A percentile compares a stretch with the other conserved stretches of the same genome.
phyloP scores from a whole-genome alignment of 306 rosid genomes.

The Prunus dulcis region DNA sequence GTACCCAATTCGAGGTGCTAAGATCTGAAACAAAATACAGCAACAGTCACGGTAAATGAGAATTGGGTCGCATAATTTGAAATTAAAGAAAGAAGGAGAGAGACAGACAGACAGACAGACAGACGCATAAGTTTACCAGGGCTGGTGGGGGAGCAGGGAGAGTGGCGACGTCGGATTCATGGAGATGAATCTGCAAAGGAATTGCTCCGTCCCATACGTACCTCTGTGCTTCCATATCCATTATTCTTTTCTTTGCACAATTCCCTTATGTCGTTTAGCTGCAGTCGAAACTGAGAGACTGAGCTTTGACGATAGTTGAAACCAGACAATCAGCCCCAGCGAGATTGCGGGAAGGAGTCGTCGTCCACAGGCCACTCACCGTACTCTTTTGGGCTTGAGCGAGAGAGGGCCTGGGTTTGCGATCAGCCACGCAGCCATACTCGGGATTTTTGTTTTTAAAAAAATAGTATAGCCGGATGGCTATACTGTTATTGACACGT shows the following conservation, averaged over 20 bases:
- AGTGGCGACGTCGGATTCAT: slow-evolving; percentile 85
- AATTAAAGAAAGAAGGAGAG: not conserved
- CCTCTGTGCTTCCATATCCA: slow-evolving; percentile 57
- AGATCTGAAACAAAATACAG: slow-evolving; percentile 44
- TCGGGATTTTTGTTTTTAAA: too few species aligned
- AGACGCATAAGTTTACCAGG: slow-evolving; percentile 35
- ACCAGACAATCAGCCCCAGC: not conserved
- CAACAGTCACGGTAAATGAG: not conserved
- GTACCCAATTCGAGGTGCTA: slow-evolving; percentile 89
- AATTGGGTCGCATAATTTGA: not conserved
- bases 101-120: not conserved
- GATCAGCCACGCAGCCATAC: too few species aligned
- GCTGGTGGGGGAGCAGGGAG: slow-evolving; percentile 86
- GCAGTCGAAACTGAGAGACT: not conserved
- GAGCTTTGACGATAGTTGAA: not conserved
- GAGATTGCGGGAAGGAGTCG: not conserved
- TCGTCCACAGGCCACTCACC: not conserved
- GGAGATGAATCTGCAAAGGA: slow-evolving; percentile 85
- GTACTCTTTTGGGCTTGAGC: not conserved
- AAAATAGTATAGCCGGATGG: too few species aligned
- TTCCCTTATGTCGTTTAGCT: not conserved
- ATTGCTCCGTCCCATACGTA: slow-evolving; percentile 84
- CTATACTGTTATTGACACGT: too few species aligned
- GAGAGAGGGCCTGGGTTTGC: too few species aligned
- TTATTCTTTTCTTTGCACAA: not conserved